phyloP scores from a whole-genome alignment of 225 moss, liverwort and hornwort species.

The Thuidium tamariscinum region DNA sequence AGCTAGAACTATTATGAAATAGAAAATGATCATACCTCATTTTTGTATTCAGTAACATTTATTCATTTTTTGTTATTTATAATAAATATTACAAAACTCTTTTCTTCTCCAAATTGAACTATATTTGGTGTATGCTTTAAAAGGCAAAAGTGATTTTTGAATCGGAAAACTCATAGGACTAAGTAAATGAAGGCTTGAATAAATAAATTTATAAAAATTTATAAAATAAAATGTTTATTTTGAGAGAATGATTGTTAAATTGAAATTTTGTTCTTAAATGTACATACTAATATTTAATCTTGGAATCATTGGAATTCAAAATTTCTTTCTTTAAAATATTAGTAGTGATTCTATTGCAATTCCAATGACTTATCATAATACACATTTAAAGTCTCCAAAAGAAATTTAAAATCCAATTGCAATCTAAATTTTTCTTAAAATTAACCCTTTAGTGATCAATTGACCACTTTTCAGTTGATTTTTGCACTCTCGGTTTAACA shows the following conservation, averaged over 20 bases:
- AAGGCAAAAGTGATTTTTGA: no score
- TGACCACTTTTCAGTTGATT: no score
- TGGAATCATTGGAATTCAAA: background rate
- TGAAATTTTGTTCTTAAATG: background rate
- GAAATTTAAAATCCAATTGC: no score
- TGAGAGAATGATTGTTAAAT: no score
- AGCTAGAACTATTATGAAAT: no score
- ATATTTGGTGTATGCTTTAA: background rate
- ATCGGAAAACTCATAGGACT: no score
- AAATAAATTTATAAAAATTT: background rate
- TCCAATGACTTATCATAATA: background rate
- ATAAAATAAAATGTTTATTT: background rate
- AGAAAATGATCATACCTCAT: background rate
- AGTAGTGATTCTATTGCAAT: background rate
- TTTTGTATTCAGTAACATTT: rapidly evolving
- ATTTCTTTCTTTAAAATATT: background rate
- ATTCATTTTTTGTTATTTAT: no score
- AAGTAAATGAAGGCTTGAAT: no score
- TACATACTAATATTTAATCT: background rate
- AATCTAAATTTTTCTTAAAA: no score
- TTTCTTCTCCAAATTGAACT: background rate
- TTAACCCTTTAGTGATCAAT: no score
- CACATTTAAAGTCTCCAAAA: background rate
- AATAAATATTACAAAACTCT: no score
- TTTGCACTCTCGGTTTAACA: no score